Percentiles rank a stretch among this genome's conserved stretches.
Evolutionary conservation across 345 rosid species (phyloP).

Genomic region (Iberis pinnata): DNA sequence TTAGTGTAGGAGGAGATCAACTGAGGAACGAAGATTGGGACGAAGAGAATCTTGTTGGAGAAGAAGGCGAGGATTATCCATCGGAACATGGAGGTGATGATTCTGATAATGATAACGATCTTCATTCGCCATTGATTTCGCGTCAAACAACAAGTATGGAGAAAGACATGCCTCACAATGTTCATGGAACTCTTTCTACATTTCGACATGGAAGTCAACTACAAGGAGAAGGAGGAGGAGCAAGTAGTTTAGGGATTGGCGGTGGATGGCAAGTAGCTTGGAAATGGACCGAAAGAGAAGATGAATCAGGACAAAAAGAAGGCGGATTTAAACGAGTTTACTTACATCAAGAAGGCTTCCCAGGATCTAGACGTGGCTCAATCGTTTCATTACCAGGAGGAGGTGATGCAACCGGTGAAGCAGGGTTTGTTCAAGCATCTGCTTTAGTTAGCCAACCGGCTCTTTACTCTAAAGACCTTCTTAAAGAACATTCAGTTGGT

Average conservation of each 20-base stretch:
- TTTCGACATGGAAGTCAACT: constrained; percentile 56
- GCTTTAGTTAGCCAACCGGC: constrained; percentile 93
- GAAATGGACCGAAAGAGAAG: constrained; percentile 82
- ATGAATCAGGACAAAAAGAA: constrained; percentile 64
- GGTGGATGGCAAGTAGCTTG: constrained; percentile 99
- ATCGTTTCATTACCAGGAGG: constrained; percentile 54
- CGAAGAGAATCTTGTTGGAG: constrained; percentile 64
- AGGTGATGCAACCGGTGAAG: constrained; percentile 44
- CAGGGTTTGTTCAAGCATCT: constrained; percentile 65
- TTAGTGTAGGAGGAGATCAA: constrained; percentile 83
- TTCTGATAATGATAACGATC: constrained; percentile 67
- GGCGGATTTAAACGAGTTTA: constrained; percentile 78
- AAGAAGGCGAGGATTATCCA: constrained; percentile 61
- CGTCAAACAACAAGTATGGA: constrained; percentile 79
- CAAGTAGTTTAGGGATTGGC: constrained; percentile 64
- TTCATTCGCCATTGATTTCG: constrained; percentile 85
- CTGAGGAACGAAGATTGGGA: constrained; percentile 73
- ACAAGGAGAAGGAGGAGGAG: constrained; percentile 49
- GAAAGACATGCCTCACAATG: constrained; percentile 44
- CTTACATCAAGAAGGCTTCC: constrained; percentile 64
- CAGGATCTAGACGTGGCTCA: constrained; percentile 67
- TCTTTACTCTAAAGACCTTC: constrained; percentile 64
- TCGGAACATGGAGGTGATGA: constrained; percentile 59
- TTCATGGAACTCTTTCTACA: constrained; percentile 48
- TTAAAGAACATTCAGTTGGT: constrained; percentile 52